Percentiles rank a stretch among this genome's conserved stretches.
Evolutionary conservation across 495 filamentous ascomycete species (phyloP).

Genomic region (Symbiotaphrina buchneri): DNA sequence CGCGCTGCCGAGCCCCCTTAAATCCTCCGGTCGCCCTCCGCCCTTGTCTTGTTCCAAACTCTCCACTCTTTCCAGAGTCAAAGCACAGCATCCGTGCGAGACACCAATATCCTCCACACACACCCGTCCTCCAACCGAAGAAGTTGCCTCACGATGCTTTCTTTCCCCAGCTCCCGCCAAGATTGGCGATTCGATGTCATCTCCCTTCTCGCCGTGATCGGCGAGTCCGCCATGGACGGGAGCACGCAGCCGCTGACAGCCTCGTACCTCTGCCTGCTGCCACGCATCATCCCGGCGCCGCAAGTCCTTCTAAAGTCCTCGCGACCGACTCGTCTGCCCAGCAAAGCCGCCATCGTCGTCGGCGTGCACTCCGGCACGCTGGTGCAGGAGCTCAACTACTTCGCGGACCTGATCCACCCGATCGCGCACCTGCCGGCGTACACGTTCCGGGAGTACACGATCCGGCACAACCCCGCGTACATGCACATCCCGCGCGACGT

Average conservation of each 20-base stretch:
- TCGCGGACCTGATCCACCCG: slow-evolving; percentile 33
- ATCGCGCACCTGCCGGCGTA: slow-evolving; percentile 24
- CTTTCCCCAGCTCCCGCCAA: no score
- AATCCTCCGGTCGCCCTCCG: no score
- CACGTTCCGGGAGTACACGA: slow-evolving; percentile 21
- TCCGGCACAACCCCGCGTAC: slow-evolving; percentile 16
- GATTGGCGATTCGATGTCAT: slow-evolving; percentile 30
- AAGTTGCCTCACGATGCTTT: no score
- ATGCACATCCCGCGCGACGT: no score
- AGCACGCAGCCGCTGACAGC: slow-evolving; percentile 33
- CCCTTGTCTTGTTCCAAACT: no score
- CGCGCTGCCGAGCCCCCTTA: no score
- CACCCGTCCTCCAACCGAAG: no score
- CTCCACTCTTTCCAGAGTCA: no score
- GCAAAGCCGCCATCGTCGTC: slow-evolving; percentile 26
- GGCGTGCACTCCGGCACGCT: slow-evolving; percentile 33
- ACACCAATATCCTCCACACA: no score
- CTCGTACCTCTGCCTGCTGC: slow-evolving; percentile 28
- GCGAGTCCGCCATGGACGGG: slow-evolving; percentile 30
- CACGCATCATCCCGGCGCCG: slow-evolving; percentile 43
- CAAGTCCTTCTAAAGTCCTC: slow-evolving; percentile 34
- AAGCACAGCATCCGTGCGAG: no score
- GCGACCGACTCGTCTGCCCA: slow-evolving; percentile 29
- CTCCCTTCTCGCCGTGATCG: slow-evolving; percentile 37
- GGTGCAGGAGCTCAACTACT: slow-evolving; percentile 32